Evolutionary conservation across 352 stramenopile species (phyloP).

Genomic region (Peronospora belbahrii): DNA sequence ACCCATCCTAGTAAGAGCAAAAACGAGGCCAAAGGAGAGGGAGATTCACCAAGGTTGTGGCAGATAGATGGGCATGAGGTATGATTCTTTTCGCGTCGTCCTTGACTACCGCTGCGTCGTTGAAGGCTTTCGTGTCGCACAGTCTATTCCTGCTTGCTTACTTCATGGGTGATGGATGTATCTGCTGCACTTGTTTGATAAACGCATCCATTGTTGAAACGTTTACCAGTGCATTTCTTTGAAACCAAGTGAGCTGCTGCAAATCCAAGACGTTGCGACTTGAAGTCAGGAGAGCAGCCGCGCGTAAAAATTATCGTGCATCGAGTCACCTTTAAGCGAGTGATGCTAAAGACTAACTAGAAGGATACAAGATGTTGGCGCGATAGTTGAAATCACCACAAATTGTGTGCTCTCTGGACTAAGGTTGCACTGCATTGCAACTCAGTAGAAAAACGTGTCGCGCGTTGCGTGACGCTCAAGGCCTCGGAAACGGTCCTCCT

Average conservation of each 20-base stretch:
- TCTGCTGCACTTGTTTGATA: background rate
- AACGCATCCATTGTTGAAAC: constrained; percentile 1
- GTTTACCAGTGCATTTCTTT: background rate
- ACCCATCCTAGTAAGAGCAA: constrained; percentile 17
- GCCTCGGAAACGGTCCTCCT: constrained; percentile 56
- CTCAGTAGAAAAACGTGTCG: constrained; percentile 64
- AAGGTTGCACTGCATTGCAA: background rate
- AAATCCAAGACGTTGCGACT: constrained; percentile 12
- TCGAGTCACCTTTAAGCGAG: constrained; percentile 1
- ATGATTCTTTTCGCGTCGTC: constrained; percentile 19
- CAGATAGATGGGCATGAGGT: constrained; percentile 10
- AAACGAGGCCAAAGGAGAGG: constrained; percentile 11
- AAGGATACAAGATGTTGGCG: background rate
- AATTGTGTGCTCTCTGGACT: background rate
- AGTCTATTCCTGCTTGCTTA: background rate
- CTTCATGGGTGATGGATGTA: background rate
- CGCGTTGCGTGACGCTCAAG: constrained; percentile 68
- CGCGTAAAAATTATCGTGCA: constrained; percentile 19
- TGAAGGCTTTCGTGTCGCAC: background rate
- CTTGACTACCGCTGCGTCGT: background rate
- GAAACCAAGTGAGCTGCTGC: constrained; percentile 1
- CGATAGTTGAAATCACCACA: too few relatives aligned
- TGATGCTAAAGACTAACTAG: background rate
- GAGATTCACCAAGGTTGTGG: constrained; percentile 11
- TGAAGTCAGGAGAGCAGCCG: constrained; percentile 23